Evolutionary conservation across 2,329 filamentous ascomycete species (phyloP).

Genomic region (Fusarium nurragi): DNA sequence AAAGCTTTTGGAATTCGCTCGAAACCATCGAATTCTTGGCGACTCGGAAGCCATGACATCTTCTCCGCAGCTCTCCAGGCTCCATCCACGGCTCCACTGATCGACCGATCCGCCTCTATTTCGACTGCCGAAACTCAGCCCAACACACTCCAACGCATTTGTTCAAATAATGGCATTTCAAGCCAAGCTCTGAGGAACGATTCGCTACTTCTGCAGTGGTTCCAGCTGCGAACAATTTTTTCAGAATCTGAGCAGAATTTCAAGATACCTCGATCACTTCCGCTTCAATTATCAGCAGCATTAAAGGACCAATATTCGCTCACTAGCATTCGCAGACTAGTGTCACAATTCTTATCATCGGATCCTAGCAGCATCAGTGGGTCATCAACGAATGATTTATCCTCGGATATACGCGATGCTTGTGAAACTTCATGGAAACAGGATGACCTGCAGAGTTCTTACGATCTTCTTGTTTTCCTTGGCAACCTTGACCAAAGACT

Average conservation of each 20-base stretch:
- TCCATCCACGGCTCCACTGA: constrained; percentile 24
- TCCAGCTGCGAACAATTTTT: constrained; percentile 44
- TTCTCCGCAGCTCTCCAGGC: constrained; percentile 52
- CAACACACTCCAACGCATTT: constrained; percentile 33
- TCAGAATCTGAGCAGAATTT: constrained; percentile 11
- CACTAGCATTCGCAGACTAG: constrained; percentile 45
- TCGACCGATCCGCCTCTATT: constrained; percentile 9
- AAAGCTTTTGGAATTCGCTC: constrained; percentile 41
- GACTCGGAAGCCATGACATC: constrained; percentile 56
- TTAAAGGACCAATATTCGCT: constrained; percentile 43
- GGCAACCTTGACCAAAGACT: constrained; percentile 54
- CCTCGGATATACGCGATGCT: constrained; percentile 36
- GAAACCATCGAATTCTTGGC: constrained; percentile 48
- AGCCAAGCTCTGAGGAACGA: constrained; percentile 40
- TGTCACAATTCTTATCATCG: constrained; percentile 43
- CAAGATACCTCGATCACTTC: neutral
- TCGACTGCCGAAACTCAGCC: constrained; percentile 8
- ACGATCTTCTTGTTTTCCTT: constrained; percentile 50
- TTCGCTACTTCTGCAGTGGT: constrained; percentile 50
- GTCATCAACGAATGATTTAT: constrained; percentile 16
- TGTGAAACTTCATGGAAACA: constrained; percentile 36
- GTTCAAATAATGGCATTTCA: constrained; percentile 36
- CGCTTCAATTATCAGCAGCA: constrained; percentile 29
- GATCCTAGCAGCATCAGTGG: constrained; percentile 25
- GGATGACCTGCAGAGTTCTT: constrained; percentile 1